Evolutionary conservation across 2,329 filamentous ascomycete species (phyloP).

Genomic region (Knufia petricola): DNA sequence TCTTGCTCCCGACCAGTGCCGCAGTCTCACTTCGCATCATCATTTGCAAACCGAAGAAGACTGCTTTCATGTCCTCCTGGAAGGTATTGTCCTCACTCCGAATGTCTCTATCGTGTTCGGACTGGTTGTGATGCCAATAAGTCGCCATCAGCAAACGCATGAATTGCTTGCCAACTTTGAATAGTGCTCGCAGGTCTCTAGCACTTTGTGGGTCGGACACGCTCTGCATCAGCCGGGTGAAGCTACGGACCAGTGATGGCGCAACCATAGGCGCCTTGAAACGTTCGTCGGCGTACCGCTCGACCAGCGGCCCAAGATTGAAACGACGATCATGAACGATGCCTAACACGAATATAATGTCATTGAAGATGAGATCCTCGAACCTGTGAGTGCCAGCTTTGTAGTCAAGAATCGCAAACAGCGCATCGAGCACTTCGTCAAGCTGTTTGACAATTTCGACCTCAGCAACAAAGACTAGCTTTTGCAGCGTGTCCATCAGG

Average conservation of each 20-base stretch:
- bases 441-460: constrained; percentile 96
- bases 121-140: constrained; percentile 76
- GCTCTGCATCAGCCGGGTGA: constrained; percentile 70
- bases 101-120: constrained; percentile 45
- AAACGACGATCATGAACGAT: constrained; percentile 93
- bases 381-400: constrained; percentile 85
- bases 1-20: constrained; percentile 85
- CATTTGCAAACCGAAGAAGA: constrained; percentile 81
- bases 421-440: constrained; percentile 75
- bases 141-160: constrained; percentile 87
- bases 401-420: constrained; percentile 86
- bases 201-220: constrained; percentile 75
- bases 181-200: constrained; percentile 74
- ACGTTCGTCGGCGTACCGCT: constrained; percentile 76
- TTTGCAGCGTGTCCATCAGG: constrained; percentile 63
- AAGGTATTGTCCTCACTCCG: constrained; percentile 47
- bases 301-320: constrained; percentile 80
- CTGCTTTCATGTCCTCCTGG: constrained; percentile 68
- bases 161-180: constrained; percentile 89
- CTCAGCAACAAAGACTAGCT: constrained; percentile 86
- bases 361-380: constrained; percentile 85
- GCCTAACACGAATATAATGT: constrained; percentile 77
- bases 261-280: constrained; percentile 94
- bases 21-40: constrained; percentile 84
- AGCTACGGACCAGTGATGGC: constrained; percentile 76